These are phyloP conservation scores for Schizosaccharomyces lindneri DNA, from an alignment of 805 yeast species.

Conservation along the genomic window DNA sequence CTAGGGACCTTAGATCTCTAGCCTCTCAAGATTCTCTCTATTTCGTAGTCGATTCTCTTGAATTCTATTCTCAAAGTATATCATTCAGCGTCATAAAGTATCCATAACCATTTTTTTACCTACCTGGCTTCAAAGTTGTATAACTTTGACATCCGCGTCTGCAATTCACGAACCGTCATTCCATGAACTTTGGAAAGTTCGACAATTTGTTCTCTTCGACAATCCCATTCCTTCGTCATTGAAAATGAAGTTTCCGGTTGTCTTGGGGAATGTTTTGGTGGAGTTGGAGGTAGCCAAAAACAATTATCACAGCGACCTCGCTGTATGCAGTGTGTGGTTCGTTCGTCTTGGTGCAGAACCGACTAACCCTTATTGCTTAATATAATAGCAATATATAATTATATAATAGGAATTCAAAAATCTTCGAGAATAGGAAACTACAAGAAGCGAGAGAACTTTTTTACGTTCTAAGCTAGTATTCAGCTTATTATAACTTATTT, in stretches of 20 bases:
- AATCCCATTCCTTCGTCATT: slow-evolving; percentile 1
- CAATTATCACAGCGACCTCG: not conserved
- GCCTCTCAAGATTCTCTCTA: too few species aligned
- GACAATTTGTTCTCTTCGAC: not conserved
- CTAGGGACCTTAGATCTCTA: too few species aligned
- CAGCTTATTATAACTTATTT: too few species aligned
- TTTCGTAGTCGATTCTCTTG: not conserved
- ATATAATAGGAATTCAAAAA: too few species aligned
- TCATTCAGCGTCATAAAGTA: not conserved
- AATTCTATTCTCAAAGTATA: not conserved
- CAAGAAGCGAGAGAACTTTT: too few species aligned
- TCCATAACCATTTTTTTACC: not conserved
- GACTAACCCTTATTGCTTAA: not conserved
- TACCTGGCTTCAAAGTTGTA: not conserved
- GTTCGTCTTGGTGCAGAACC: not conserved
- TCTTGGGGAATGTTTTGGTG: not conserved
- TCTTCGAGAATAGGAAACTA: too few species aligned
- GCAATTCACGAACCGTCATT: slow-evolving; percentile 1
- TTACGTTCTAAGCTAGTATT: too few species aligned
- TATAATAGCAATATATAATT: too few species aligned
- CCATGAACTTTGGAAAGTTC: not conserved
- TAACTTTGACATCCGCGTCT: not conserved
- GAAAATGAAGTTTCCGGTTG: not conserved
- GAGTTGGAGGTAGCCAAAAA: not conserved
- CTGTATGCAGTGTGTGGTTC: not conserved